phyloP scores from a whole-genome alignment of 2,329 filamentous ascomycete genomes.

The Hypomyces rosellus region DNA sequence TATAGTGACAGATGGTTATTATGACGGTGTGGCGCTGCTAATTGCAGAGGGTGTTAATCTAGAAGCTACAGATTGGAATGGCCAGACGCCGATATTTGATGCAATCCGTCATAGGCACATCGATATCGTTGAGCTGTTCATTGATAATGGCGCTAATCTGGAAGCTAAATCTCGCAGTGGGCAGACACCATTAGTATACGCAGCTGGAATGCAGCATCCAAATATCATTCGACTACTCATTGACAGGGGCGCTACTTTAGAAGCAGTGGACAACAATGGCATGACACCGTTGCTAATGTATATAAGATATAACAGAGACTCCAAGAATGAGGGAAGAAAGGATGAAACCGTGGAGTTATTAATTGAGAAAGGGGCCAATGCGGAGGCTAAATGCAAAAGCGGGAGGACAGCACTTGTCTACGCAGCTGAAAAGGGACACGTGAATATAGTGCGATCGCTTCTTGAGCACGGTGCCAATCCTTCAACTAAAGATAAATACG shows the following conservation, averaged over 20 bases:
- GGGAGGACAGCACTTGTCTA: neutral
- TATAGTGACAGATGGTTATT: too few species aligned
- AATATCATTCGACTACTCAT: too few species aligned
- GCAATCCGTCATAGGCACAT: neutral
- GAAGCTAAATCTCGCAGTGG: neutral
- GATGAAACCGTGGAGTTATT: neutral
- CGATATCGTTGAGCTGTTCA: neutral
- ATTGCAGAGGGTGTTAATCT: neutral
- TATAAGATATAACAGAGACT: too few species aligned
- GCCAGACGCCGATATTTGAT: neutral
- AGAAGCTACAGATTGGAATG: neutral
- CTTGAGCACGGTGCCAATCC: neutral
- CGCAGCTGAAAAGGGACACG: neutral
- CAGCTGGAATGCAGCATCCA: neutral
- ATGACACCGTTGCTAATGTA: too few species aligned
- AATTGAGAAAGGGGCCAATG: neutral
- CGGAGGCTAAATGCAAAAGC: neutral
- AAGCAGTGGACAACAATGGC: too few species aligned
- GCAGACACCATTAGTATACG: neutral
- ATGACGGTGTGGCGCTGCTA: neutral
- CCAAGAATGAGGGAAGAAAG: too few species aligned
- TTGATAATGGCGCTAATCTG: neutral
- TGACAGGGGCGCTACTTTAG: too few species aligned
- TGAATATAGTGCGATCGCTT: neutral
- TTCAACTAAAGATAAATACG: neutral